Percentiles rank a stretch among this genome's conserved stretches.
Evolutionary conservation across 2,329 filamentous ascomycete species (phyloP).

Genomic region (Ophiostoma ulmi): DNA sequence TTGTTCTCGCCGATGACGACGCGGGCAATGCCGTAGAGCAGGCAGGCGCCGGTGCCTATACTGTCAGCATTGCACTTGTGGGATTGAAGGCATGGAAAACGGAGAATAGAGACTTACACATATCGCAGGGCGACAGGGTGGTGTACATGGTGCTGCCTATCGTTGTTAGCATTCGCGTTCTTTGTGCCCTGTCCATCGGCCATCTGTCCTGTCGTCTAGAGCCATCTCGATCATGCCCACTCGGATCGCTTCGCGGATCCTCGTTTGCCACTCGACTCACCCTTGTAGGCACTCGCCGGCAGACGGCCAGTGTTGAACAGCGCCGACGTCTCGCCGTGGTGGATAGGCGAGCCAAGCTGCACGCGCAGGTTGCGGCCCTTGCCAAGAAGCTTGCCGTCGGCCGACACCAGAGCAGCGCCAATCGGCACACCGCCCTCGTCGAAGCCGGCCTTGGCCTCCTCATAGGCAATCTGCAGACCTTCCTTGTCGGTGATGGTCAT

Average conservation of each 20-base stretch:
- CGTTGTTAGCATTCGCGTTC: background rate
- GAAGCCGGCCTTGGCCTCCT: conserved; percentile 44
- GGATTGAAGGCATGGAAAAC: background rate
- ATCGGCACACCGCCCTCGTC: conserved; percentile 48
- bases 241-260: too few species aligned
- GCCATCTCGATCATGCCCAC: too few species aligned
- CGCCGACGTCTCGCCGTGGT: conserved; percentile 70
- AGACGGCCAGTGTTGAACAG: conserved; percentile 69
- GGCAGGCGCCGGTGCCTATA: conserved; percentile 62
- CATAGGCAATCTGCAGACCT: conserved; percentile 38
- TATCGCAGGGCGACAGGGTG: conserved; percentile 72
- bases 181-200: too few species aligned
- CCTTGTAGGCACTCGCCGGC: conserved; percentile 60
- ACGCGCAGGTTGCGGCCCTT: conserved; percentile 71
- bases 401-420: conserved; percentile 57
- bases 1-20: conserved; percentile 76
- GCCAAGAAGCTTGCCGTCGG: conserved; percentile 64
- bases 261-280: background rate
- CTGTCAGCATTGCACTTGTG: background rate
- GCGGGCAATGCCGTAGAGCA: conserved; percentile 68
- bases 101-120: conserved; percentile 49
- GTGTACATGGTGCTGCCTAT: conserved; percentile 74
- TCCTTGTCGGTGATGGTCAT: conserved; percentile 27
- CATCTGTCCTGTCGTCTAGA: too few species aligned
- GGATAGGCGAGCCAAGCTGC: conserved; percentile 64